Evolutionary conservation across 2,329 filamentous ascomycete genomes (phyloP), one percentile per base, ranked within the genome.

Genomic region (Harringtonia lauricola): DNA sequence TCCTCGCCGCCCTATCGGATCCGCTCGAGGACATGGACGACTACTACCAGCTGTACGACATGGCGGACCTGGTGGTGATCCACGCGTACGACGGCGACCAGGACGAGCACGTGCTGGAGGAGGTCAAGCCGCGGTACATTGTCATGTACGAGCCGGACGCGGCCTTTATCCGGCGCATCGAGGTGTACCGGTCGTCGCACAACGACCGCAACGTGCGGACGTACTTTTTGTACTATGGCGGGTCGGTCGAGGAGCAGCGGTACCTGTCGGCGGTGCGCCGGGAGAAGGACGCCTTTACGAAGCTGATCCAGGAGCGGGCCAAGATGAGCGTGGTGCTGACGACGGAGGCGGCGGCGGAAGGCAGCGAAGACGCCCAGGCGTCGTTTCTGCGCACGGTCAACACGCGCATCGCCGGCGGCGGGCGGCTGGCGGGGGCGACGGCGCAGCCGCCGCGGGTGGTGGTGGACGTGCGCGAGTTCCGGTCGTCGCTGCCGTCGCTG

Each of bases 121-220:
- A 98, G 63, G 73, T 92, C 46, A 88, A 86, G 56, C 92, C 92
- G 29, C 81, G 86, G 47, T 95, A 95, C 61, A 87, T 98, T 47
- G 84, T 98, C 65, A 96, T 98, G 92, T 98, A 95, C 62, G 92
- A 96, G 59, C 90, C 92, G 1, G 88, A 96, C 52, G 80, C 90
- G 3, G 81, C 90, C 3, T 98, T 98, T 60, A 95, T 96, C 55
- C 80, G 92, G 14, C 75, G 90, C 31, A 83, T 98, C 18, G 92
- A 98, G 59, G 89, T 96, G 2, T 98, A 96, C 63, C 81, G 92
- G 33, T 95, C 88, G 42, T 95, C 89, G 10, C 92, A 98, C 63
- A 84, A 81, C 46, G 86, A 90, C 59, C 74, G 88, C 30, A 88
- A 86, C 55, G 86, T 96, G 35, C 78, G 87, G 36, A 89, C 95